Conservation (phyloP, 177 flowering plant species). For the Vitis hybrid region DNA sequence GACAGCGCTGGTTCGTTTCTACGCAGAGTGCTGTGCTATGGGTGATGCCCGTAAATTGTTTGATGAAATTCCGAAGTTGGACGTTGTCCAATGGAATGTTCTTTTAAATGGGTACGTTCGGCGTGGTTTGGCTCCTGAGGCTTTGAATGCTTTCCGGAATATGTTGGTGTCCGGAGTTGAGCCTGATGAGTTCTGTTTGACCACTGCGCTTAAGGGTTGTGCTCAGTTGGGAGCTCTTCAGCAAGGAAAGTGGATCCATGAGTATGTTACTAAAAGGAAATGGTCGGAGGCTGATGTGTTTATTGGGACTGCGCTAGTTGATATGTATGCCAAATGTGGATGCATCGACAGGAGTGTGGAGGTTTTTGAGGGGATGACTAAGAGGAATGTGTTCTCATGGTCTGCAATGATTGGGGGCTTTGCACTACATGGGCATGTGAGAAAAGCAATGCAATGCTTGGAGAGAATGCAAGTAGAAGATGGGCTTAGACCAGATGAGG, state of each 20-base stretch:
- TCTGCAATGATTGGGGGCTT: constrained; percentile 52
- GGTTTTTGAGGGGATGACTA: constrained; percentile 39
- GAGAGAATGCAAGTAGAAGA: constrained; percentile 39
- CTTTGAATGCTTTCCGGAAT: constrained; percentile 31
- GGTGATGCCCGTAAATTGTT: constrained; percentile 38
- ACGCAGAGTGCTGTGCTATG: constrained; percentile 17
- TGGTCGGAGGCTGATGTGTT: constrained; percentile 29
- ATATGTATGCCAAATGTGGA: constrained; percentile 68
- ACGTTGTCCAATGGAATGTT: constrained; percentile 44
- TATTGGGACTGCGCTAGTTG: constrained; percentile 54
- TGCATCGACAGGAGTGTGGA: constrained; percentile 36
- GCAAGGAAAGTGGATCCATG: constrained; percentile 59
- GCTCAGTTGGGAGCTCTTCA: constrained; percentile 45
- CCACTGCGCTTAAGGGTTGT: constrained; percentile 49
- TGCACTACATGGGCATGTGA: constrained; percentile 42
- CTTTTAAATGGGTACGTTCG: constrained; percentile 43
- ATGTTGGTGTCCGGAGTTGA: constrained; percentile 36
- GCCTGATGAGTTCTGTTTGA: constrained; percentile 42
- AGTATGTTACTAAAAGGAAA: constrained; percentile 27
- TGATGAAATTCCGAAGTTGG: constrained; percentile 40
- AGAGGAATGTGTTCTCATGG: constrained; percentile 49
- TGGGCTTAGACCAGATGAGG: constrained; percentile 43
- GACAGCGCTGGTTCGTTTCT: constrained; percentile 40
- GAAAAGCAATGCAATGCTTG: constrained; percentile 32
- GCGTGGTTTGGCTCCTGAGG: constrained; percentile 21